These are phyloP conservation scores for Coemansia nantahalensis DNA, from an alignment of 192 early-diverging fungal genomes.

Conservation along the genomic window DNA sequence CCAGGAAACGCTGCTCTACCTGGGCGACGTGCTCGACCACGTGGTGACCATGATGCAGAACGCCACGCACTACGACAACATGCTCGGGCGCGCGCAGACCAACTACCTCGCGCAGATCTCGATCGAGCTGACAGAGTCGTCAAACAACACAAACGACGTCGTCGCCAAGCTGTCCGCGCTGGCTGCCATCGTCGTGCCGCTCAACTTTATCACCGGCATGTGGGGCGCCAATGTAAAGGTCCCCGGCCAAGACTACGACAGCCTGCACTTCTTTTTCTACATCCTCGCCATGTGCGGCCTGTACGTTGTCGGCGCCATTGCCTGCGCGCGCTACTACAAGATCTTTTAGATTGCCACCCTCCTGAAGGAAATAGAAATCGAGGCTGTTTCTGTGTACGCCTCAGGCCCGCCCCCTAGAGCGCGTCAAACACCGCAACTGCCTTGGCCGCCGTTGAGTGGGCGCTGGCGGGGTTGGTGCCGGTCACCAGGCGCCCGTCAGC, in stretches of 20 bases:
- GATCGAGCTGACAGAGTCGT: conserved; percentile 70
- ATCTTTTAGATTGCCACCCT: conserved; percentile 29
- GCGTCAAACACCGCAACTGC: conserved; percentile 34
- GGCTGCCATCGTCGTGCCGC: conserved; percentile 84
- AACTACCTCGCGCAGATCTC: conserved; percentile 76
- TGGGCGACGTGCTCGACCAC: conserved; percentile 82
- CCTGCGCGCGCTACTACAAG: conserved; percentile 30
- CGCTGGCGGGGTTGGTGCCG: conserved; percentile 68
- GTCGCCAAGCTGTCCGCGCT: conserved; percentile 86
- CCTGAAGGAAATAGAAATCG: neutral
- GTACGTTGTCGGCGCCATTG: conserved; percentile 33
- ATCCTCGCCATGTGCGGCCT: conserved; percentile 43
- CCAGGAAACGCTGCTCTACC: conserved; percentile 66
- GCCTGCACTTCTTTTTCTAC: conserved; percentile 43
- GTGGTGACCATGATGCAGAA: conserved; percentile 77
- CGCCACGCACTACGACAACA: conserved; percentile 70
- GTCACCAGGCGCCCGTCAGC: conserved; percentile 69
- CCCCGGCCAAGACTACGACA: conserved; percentile 43
- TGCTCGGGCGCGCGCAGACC: conserved; percentile 66
- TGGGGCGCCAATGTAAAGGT: conserved; percentile 61
- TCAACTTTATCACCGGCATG: conserved; percentile 85
- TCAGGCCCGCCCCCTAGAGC: conserved; percentile 5
- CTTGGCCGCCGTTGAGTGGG: conserved; percentile 49
- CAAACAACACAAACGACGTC: conserved; percentile 83
- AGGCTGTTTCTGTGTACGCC: neutral